phyloP scores from a whole-genome alignment of 1,139 yeast species.

The Suhomyces choctaworum region DNA sequence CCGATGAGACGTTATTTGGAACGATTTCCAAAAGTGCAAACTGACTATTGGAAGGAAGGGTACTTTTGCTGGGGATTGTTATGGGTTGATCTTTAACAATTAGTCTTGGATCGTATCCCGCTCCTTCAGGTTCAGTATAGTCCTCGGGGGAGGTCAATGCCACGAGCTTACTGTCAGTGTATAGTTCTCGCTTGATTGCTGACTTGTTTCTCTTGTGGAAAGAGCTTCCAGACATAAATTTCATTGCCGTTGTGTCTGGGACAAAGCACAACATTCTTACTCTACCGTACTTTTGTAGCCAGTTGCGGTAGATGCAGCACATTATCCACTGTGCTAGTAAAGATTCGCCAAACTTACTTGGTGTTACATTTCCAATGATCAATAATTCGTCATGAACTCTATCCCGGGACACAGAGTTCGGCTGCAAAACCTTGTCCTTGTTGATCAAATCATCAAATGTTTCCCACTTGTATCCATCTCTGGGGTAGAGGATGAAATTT shows the following conservation, averaged over 20 bases:
- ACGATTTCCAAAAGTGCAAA: conserved; percentile 57
- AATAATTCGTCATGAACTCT: conserved; percentile 63
- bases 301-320: conserved; percentile 67
- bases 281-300: conserved; percentile 75
- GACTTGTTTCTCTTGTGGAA: conserved; percentile 53
- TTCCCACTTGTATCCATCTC: conserved; percentile 68
- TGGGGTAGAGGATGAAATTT: conserved; percentile 31
- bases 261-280: conserved; percentile 69
- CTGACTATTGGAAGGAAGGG: conserved; percentile 28
- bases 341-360: conserved; percentile 56
- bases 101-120: conserved; percentile 39
- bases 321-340: conserved; percentile 74
- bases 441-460: conserved; percentile 50
- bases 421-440: conserved; percentile 41
- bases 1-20: conserved; percentile 41
- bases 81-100: conserved; percentile 43
- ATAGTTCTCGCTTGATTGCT: conserved; percentile 60
- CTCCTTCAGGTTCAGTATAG: conserved; percentile 27
- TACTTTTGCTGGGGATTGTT: conserved; percentile 24
- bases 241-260: conserved; percentile 58
- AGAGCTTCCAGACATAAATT: conserved; percentile 55
- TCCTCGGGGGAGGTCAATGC: conserved; percentile 42
- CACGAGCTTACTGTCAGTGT: conserved; percentile 52
- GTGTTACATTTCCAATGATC: conserved; percentile 63
- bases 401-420: conserved; percentile 40